Base-by-base conservation (phyloP, 805 yeast species). In the Pichia kluyveri region DNA sequence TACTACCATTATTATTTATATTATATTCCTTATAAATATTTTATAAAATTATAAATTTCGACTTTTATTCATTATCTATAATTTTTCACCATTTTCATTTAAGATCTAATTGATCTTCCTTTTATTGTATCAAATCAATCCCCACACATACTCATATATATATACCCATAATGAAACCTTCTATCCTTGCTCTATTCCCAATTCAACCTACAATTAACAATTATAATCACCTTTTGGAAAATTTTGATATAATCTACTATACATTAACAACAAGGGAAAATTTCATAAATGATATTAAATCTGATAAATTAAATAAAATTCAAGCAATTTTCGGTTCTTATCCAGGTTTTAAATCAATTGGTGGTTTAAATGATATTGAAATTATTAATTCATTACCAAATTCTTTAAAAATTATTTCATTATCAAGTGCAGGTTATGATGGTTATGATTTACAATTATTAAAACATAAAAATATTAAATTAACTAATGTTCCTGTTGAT, bases 401-500 rank as follows among this genome's bases (percentile, higher is more conserved):
- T 1, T 57, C 65, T 12, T 62, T 76, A 47, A 75, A 74, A 51
- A 63, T 73, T 18, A 69, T 77, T 38, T 68, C 81, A 6, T 70
- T 72, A 45, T 79, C 81, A 54, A 77, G 83, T n/a, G 79, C 73
- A 2, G 80, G 81, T 1, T 67, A 57, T 56, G 76, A 74, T 45
- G 69, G 66, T 14, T 67, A 69, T 48, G 76, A 75, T 59, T 66
- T 70, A 3, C 50, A 51, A 6, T 62, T 55, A 9, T 56, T 77
- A 63, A 55, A 54, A 54, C 46, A 38, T 9, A 44, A 43, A 45
- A 74, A 73, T 14, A 76, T 86, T 28, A 57, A 66, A 8, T 68
- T 86, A 51, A 77, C 85, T 51, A 82, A 86, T 58, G 80, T 80
- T 47, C 76, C 86, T 50, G 66, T 75, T 11, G 67, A 70, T 38